Evolutionary conservation across 768 basidiomycete species (phyloP).

Genomic region (Wakefieldia striispora): DNA sequence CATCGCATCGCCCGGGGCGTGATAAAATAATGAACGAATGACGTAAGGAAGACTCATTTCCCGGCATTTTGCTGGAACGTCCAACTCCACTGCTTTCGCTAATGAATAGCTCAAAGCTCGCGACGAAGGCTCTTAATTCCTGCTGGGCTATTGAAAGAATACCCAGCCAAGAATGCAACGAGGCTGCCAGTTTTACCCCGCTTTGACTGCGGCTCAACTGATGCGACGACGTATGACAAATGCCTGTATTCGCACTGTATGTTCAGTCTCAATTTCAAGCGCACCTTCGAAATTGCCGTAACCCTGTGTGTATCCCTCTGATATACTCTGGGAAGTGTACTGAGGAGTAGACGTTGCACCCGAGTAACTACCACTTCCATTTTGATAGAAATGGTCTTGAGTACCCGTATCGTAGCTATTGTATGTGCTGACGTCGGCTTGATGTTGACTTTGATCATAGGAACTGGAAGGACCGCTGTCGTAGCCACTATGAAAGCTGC

Average conservation of each 20-base stretch:
- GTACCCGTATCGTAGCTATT: constrained; percentile 61
- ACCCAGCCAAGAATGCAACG: constrained; percentile 23
- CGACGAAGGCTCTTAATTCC: constrained; percentile 36
- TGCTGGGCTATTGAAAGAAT: constrained; percentile 21
- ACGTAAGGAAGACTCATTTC: constrained; percentile 29
- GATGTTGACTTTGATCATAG: constrained; percentile 66
- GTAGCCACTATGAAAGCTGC: constrained; percentile 52
- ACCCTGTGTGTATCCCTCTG: constrained; percentile 54
- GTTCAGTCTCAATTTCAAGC: constrained; percentile 69
- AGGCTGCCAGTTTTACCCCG: constrained; percentile 46
- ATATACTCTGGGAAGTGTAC: constrained; percentile 45
- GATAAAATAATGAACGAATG: constrained; percentile 20
- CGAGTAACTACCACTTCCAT: constrained; percentile 58
- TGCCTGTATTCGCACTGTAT: constrained; percentile 43
- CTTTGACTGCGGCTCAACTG: constrained; percentile 46
- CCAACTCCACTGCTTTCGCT: constrained; percentile 46
- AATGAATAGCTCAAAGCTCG: constrained; percentile 48
- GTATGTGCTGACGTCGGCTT: constrained; percentile 65
- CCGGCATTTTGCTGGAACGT: constrained; percentile 24
- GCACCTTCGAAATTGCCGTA: constrained; percentile 81
- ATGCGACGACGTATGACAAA: constrained; percentile 32
- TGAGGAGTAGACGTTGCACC: constrained; percentile 49
- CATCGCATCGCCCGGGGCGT: constrained; percentile 19
- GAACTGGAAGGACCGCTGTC: constrained; percentile 51
- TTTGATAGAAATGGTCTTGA: constrained; percentile 68